Percentiles rank a stretch among this genome's conserved stretches.
Conservation (phyloP, 306 rosid genomes). For the Acmispon strigosus region DNA sequence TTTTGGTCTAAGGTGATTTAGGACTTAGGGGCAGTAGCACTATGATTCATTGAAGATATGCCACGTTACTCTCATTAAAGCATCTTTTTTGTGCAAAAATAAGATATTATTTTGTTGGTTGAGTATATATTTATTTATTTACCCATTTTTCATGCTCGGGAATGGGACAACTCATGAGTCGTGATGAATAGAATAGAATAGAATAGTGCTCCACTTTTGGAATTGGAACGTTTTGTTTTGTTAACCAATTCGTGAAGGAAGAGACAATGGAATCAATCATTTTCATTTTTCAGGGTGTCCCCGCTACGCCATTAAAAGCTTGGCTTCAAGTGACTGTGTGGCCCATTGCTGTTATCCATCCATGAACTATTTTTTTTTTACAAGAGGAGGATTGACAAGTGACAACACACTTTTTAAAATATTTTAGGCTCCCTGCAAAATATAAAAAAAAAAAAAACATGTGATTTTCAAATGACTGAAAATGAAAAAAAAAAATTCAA, state of each 20-base stretch:
- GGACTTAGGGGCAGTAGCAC: neutral
- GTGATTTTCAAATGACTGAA: too few species aligned
- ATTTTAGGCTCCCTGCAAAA: too few species aligned
- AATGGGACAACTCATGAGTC: slow-evolving; percentile 17
- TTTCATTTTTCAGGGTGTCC: slow-evolving; percentile 21
- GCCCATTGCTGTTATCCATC: neutral
- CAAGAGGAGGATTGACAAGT: too few species aligned
- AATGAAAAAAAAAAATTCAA: too few species aligned
- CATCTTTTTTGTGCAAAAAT: neutral
- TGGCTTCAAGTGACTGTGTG: neutral
- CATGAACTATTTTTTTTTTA: neutral
- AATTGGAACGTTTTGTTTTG: too few species aligned
- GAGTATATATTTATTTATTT: neutral
- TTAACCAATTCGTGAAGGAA: neutral
- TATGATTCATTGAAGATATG: neutral
- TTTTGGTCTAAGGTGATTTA: neutral
- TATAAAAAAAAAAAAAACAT: too few species aligned
- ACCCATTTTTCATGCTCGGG: neutral
- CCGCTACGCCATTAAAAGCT: neutral
- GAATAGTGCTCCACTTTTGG: slow-evolving; percentile 20
- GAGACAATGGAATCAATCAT: slow-evolving; percentile 13
- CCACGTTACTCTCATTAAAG: slow-evolving; percentile 19
- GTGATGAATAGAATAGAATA: slow-evolving; percentile 14
- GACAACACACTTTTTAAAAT: too few species aligned
- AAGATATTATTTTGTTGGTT: neutral